Base-by-base conservation (phyloP, 139 green algal species). In the Coelastrella sp. region DNA sequence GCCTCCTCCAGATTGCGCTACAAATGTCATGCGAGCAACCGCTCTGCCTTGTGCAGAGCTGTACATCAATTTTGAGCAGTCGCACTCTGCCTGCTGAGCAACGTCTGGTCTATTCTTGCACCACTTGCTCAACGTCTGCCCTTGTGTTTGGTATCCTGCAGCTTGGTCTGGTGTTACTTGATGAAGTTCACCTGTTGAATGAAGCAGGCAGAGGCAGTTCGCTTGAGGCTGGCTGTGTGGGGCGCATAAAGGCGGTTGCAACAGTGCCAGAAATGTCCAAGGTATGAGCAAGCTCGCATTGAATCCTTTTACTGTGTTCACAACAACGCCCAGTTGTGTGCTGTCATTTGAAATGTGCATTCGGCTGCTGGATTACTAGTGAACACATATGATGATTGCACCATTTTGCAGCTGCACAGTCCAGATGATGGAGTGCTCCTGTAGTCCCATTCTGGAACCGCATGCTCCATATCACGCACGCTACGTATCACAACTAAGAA, bases 111-210 rank as follows among this genome's bases (percentile, higher is more conserved):
- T 10, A 71, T 1, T 71, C 11, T 71, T 10, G 8, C 61, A 71
- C 61, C 8, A 71, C 61, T 19, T 71, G 32, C 32, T 47, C 32
- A 47, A 47, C 32, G 32, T 47, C 13, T 68, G 19, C 73, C 56
- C 76, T 83, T 59, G 13, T 14, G 16, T 71, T 11, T 71, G 64
- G 19, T 60, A 32, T 8, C 78, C 80, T 86, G 60, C 94, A 98
- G 95, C 94, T 98, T n/a, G 90, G 78, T 0, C 92, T 99, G 20
- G 90, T 99, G 58, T 89, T 99, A 5, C 96, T 99, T 58, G 98
- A 99, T 86, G 97, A 99, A 92, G 96, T 99, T 19, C 98, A 99
- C 85, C 91, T 99, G 68, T 92, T 99, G 47, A 94, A 93, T 19
- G 97, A 99, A 65, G 47, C 84, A 54, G 93, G 89, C 65, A 93